Evolutionary conservation across 768 basidiomycete species (phyloP), one percentile per base, ranked within the genome.

Genomic region (Podaxis sp.): DNA sequence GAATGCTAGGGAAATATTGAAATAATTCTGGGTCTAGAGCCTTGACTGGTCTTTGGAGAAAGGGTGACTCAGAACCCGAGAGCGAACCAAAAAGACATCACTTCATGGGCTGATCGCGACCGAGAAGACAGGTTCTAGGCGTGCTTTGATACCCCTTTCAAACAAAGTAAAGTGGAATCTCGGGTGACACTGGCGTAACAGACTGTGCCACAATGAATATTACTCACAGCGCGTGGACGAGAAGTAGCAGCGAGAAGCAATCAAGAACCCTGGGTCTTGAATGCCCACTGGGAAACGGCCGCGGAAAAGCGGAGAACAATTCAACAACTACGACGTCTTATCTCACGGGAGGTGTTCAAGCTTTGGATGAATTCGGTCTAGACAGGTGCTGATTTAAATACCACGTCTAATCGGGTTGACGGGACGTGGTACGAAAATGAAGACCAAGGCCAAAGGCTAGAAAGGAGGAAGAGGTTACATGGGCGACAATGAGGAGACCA

Each of bases 391-490:
- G 46, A 33, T 33, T 7, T 57, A 19, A 19, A 46, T n/a, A 46
- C 19, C 46, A 57, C 43, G 56, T 57, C 17, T 47, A 33, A 19
- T 55, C 66, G 22, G 59, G 41, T 64, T 68, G 63, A 61, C 63
- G 69, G 40, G 68, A 66, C 41, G 63, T 55, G 46, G 66, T 53
- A 66, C 70, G 72, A 65, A 68, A 70, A 40, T 74, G 74, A 36
- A 76, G 66, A 57, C 70, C 72, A 19, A 72, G 57, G 40, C 69
- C 70, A 57, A 65, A 63, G 50, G 67, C 71, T 59, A 67, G 64
- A 65, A 67, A 66, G 51, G 59, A 63, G 51, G 70, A 40, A 47
- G 64, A 64, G 41, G 74, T 61, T 55, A 76, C 55, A 33, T 33
- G 33, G 57, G 66, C 25, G 27, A 66, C 62, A 38, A 66, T 57